A percentile compares a stretch with the other conserved stretches of the same genome.
Conservation (phyloP, 129 eudicot species). For the Flaveria trinervia region DNA sequence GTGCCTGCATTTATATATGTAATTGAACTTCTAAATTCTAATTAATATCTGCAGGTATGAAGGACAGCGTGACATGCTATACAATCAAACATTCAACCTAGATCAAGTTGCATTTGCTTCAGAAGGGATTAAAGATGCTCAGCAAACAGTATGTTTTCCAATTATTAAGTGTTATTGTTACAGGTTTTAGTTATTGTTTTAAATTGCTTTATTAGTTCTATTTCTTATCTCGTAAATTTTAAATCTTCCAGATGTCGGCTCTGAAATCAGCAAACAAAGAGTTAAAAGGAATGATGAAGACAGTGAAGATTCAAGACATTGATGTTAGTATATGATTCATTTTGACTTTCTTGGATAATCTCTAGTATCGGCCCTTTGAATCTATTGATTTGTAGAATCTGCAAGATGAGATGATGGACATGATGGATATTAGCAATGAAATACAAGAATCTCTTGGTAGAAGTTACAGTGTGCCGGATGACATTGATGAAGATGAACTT, state of each 20-base stretch:
- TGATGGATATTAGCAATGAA: slow-evolving; percentile 96
- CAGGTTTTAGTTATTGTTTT: slow-evolving; percentile 11
- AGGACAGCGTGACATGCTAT: slow-evolving; percentile 98
- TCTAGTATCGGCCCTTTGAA: background rate
- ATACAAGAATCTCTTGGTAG: slow-evolving; percentile 97
- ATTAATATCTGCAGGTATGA: slow-evolving; percentile 67
- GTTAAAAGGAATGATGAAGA: slow-evolving; percentile 98
- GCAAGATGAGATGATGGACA: slow-evolving; percentile 99
- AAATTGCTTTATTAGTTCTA: background rate
- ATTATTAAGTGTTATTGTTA: slow-evolving; percentile 16
- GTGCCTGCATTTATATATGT: background rate
- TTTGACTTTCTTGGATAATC: background rate
- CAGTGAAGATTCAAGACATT: slow-evolving; percentile 90
- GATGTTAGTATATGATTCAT: slow-evolving; percentile 59
- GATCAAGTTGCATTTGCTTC: slow-evolving; percentile 98
- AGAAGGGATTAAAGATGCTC: slow-evolving; percentile 98
- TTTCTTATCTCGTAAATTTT: slow-evolving; percentile 10
- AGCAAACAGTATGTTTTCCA: slow-evolving; percentile 74
- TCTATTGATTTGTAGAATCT: slow-evolving; percentile 50
- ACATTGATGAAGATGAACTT: slow-evolving; percentile 96
- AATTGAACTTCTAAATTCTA: background rate
- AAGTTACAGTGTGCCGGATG: slow-evolving; percentile 94
- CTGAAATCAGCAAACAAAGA: slow-evolving; percentile 95
- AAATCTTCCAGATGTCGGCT: slow-evolving; percentile 80
- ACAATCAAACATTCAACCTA: slow-evolving; percentile 91